phyloP scores from a whole-genome alignment of 2,329 filamentous ascomycete genomes.

The Penicillium sp. region DNA sequence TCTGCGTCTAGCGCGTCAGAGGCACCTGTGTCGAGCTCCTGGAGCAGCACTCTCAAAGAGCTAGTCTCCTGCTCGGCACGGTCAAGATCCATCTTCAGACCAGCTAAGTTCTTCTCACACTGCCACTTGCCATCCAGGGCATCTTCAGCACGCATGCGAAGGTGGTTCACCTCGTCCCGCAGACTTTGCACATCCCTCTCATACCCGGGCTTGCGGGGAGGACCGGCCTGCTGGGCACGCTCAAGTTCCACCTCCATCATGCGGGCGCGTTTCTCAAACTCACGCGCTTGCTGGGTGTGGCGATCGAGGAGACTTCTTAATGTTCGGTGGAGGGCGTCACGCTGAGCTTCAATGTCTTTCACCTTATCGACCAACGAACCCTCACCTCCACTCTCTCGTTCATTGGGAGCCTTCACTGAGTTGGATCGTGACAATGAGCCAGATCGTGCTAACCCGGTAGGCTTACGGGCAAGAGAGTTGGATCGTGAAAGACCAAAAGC shows the following conservation, averaged over 20 bases:
- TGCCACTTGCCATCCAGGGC: constrained; percentile 95
- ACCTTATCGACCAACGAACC: constrained; percentile 75
- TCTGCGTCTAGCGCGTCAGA: constrained; percentile 59
- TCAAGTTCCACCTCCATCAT: constrained; percentile 77
- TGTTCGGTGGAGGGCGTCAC: constrained; percentile 86
- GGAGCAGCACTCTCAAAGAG: constrained; percentile 74
- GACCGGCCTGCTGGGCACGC: constrained; percentile 63
- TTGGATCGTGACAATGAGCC: constrained; percentile 61
- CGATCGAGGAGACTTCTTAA: constrained; percentile 82
- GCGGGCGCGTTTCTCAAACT: constrained; percentile 78
- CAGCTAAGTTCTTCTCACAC: constrained; percentile 84
- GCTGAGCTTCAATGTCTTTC: constrained; percentile 90
- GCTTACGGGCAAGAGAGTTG: constrained; percentile 65
- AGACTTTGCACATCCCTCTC: constrained; percentile 78
- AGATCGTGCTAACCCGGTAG: constrained; percentile 40
- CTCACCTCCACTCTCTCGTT: constrained; percentile 61
- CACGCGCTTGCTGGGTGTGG: constrained; percentile 79
- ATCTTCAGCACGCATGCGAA: constrained; percentile 87
- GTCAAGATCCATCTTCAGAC: constrained; percentile 94
- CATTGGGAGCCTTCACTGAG: constrained; percentile 50
- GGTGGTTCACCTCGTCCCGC: constrained; percentile 78
- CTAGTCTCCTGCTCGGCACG: constrained; percentile 90
- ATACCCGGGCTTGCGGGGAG: constrained; percentile 75
- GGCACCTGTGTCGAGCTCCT: constrained; percentile 79
- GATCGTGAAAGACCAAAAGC: constrained; percentile 61